A percentile compares a stretch with the other conserved stretches of the same genome.
These are phyloP conservation scores for Zhuliangozyma blackwelliae DNA, from an alignment of 1,139 yeast genomes.

Conservation along the genomic window DNA sequence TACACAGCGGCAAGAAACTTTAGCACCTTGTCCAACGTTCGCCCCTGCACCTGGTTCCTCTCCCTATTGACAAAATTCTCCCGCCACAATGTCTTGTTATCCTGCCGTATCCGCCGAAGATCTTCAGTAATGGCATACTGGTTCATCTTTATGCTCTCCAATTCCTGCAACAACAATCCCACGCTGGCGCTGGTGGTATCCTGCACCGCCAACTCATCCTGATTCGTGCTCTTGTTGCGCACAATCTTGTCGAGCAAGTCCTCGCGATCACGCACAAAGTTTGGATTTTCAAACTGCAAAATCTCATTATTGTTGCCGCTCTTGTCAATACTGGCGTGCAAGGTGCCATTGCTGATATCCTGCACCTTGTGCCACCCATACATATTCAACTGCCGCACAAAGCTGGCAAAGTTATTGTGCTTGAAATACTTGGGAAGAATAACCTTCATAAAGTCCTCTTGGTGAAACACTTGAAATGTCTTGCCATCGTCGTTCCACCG, in stretches of 20 bases:
- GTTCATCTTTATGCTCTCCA: constrained; percentile 71
- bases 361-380: constrained; percentile 97
- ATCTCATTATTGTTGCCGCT: constrained; percentile 32
- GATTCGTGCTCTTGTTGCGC: constrained; percentile 36
- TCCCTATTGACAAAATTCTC: constrained; percentile 83
- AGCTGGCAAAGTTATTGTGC: constrained; percentile 89
- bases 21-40: constrained; percentile 81
- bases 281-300: constrained; percentile 82
- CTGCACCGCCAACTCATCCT: constrained; percentile 24
- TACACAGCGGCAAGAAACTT: constrained; percentile 82
- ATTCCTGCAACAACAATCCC: constrained; percentile 58
- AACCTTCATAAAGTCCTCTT: constrained; percentile 80
- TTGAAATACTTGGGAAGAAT: constrained; percentile 89
- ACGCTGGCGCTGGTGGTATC: constrained; percentile 38
- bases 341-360: constrained; percentile 65
- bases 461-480: constrained; percentile 75
- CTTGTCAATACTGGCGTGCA: constrained; percentile 50
- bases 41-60: constrained; percentile 78
- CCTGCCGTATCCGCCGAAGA: constrained; percentile 73
- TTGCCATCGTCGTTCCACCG: constrained; percentile 85
- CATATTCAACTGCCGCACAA: constrained; percentile 94
- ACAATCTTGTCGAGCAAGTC: constrained; percentile 73
- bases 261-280: constrained; percentile 65
- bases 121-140: constrained; percentile 84
- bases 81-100: constrained; percentile 87